phyloP scores from a whole-genome alignment of 176 grass and related monocot genomes.

The Oryza longistaminata region DNA sequence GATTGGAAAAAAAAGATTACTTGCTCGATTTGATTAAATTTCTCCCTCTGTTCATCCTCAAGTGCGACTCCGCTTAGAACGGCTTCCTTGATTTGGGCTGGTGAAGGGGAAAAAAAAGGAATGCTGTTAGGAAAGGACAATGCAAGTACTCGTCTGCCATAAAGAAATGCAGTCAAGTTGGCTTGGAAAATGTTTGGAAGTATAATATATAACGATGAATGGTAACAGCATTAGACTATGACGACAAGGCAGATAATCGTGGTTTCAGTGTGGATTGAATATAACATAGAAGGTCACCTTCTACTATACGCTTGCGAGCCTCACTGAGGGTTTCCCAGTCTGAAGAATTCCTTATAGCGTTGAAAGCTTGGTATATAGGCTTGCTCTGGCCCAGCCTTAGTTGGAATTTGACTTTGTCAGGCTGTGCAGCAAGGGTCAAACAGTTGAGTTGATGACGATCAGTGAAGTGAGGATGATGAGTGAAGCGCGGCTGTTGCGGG shows the following conservation, averaged over 20 bases:
- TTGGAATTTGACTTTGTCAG: slow-evolving; percentile 90
- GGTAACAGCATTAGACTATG: not conserved
- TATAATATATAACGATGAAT: not conserved
- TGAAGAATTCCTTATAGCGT: slow-evolving; percentile 74
- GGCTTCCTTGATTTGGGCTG: slow-evolving; percentile 93
- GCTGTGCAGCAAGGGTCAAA: slow-evolving; percentile 34
- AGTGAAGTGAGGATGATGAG: not conserved
- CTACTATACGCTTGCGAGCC: slow-evolving; percentile 79
- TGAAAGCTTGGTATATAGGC: slow-evolving; percentile 82
- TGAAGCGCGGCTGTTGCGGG: no score
- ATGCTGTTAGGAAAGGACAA: not conserved
- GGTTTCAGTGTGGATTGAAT: not conserved
- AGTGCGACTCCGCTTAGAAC: slow-evolving; percentile 90
- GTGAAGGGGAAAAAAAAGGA: not conserved
- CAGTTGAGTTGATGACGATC: not conserved
- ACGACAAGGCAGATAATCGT: not conserved
- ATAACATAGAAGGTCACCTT: slow-evolving; percentile 52
- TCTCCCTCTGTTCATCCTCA: slow-evolving; percentile 77
- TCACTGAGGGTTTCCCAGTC: slow-evolving; percentile 70
- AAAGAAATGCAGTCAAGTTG: not conserved
- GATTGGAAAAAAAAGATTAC: slow-evolving; percentile 29
- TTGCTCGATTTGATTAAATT: slow-evolving; percentile 92
- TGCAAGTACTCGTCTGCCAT: not conserved
- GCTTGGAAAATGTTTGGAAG: not conserved
- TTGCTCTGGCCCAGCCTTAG: slow-evolving; percentile 92